Conservation (phyloP, 2,329 filamentous ascomycete genomes). For the Aspergillus thermomutatus region DNA sequence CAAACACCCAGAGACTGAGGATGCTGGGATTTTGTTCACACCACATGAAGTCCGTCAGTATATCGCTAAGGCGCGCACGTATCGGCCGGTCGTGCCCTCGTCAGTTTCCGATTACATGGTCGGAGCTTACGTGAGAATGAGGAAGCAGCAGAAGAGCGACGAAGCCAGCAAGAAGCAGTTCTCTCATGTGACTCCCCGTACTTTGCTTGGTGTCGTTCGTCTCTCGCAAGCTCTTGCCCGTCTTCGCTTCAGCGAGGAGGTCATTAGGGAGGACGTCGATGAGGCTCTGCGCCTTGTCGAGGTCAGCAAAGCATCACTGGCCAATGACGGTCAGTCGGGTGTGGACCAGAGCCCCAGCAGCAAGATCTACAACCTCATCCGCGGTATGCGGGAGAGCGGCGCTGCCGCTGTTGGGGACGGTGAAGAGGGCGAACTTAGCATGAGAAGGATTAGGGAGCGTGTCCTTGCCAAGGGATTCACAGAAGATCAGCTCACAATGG, state of each 20-base stretch:
- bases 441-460: conserved; percentile 84
- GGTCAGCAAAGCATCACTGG: conserved; percentile 87
- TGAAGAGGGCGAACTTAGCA: conserved; percentile 69
- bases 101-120: conserved; percentile 93
- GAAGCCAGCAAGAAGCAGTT: conserved; percentile 91
- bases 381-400: conserved; percentile 79
- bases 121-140: conserved; percentile 91
- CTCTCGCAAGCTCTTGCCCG: conserved; percentile 90
- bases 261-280: conserved; percentile 90
- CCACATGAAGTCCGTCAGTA: conserved; percentile 95
- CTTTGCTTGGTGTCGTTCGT: conserved; percentile 86
- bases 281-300: conserved; percentile 89
- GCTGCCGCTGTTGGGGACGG: conserved; percentile 76
- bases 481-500: conserved; percentile 81
- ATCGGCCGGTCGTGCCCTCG: conserved; percentile 80
- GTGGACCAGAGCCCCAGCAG: conserved; percentile 76
- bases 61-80: conserved; percentile 87
- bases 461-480: conserved; percentile 97
- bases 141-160: conserved; percentile 85
- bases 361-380: conserved; percentile 93
- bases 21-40: conserved; percentile 72
- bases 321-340: conserved; percentile 63
- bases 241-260: conserved; percentile 79
- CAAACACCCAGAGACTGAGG: conserved; percentile 75
- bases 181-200: conserved; percentile 89